phyloP scores from a whole-genome alignment of 345 rosid species.

The Aethionema arabicum region DNA sequence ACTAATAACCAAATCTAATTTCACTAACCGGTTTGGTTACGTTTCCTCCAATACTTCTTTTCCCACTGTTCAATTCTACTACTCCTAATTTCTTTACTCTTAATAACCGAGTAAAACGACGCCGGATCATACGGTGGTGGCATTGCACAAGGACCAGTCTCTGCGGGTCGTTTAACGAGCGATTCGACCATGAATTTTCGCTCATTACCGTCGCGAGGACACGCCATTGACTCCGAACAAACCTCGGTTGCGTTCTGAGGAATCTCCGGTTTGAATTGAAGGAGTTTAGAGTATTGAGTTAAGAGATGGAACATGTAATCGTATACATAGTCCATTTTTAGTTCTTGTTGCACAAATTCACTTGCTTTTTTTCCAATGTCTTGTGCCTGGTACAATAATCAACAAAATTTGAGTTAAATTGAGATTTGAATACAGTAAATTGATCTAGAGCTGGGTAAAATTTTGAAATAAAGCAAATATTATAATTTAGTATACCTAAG shows the following conservation, averaged over 20 bases:
- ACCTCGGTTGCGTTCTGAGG: constrained; percentile 46
- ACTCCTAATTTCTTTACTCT: constrained; percentile 37
- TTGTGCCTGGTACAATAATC: constrained; percentile 48
- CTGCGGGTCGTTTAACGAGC: constrained; percentile 55
- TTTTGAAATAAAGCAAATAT: no score
- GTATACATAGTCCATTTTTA: constrained; percentile 67
- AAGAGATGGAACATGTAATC: constrained; percentile 85
- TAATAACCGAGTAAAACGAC: constrained; percentile 38
- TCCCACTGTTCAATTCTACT: constrained; percentile 48
- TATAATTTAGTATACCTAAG: no score
- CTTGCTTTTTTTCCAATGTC: constrained; percentile 65
- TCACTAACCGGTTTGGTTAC: constrained; percentile 32
- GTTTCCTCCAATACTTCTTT: constrained; percentile 44
- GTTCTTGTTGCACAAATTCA: constrained; percentile 49
- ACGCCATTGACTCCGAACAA: constrained; percentile 65
- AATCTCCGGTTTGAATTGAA: constrained; percentile 56
- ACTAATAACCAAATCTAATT: constrained; percentile 8
- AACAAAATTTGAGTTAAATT: no score
- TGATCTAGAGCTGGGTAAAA: no score
- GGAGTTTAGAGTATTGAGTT: constrained; percentile 63
- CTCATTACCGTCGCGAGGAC: constrained; percentile 46
- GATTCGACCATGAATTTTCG: constrained; percentile 67
- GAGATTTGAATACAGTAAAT: no score
- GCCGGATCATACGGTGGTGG: constrained; percentile 65
- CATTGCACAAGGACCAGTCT: constrained; percentile 54